A percentile compares a stretch with the other conserved stretches of the same genome.
These are phyloP conservation scores for Salvia hispanica DNA, from an alignment of 257 asterid genomes.

Conservation along the genomic window DNA sequence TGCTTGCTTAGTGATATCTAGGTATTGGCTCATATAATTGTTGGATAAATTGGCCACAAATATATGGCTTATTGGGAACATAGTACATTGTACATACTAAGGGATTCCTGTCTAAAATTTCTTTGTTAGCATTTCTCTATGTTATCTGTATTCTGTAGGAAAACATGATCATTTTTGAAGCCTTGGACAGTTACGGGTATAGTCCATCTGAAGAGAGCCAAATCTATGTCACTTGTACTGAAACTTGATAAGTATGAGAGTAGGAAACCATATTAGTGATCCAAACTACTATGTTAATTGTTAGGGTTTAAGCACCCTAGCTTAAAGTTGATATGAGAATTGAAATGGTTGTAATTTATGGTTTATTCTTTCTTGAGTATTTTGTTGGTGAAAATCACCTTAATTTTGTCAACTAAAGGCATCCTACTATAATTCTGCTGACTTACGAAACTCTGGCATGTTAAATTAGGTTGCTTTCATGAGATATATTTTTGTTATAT, in stretches of 20 bases:
- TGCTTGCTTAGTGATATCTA: slow-evolving; percentile 23
- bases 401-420: background rate
- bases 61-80: background rate
- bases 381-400: slow-evolving; percentile 10
- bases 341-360: background rate
- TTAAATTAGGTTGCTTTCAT: slow-evolving; percentile 19
- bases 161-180: slow-evolving; percentile 6
- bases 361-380: background rate
- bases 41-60: background rate
- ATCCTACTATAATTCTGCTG: background rate
- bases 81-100: too few relatives aligned
- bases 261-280: background rate
- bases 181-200: background rate
- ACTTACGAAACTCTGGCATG: slow-evolving; percentile 16
- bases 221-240: background rate
- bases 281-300: too few relatives aligned
- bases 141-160: slow-evolving; percentile 18
- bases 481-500: slow-evolving; percentile 2
- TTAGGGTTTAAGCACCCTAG: background rate
- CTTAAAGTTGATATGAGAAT: background rate
- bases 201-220: slow-evolving; percentile 6
- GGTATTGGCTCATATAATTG: slow-evolving; percentile 15
- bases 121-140: slow-evolving; percentile 1
- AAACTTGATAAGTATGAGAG: slow-evolving; percentile 13
- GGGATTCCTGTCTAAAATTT: background rate